Conservation (phyloP, 352 stramenopile genomes). For the Phytopythium litorale region DNA sequence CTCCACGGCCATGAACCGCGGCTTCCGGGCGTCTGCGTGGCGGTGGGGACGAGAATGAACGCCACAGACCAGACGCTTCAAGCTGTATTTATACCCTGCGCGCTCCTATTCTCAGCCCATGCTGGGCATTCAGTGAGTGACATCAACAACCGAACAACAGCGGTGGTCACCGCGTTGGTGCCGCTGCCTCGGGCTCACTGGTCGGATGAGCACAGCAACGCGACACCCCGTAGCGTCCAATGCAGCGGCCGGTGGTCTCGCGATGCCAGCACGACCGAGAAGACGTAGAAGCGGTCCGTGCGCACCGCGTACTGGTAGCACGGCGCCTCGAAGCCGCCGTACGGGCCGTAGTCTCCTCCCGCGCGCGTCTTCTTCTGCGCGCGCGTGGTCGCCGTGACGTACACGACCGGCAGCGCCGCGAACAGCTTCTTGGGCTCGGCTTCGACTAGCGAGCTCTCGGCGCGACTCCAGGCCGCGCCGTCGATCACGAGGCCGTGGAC, state of each 20-base stretch:
- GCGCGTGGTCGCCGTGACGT: conserved; percentile 74
- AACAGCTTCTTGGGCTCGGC: conserved; percentile 78
- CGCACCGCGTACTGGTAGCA: conserved; percentile 77
- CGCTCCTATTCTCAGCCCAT: not conserved
- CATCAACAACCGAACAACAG: not conserved
- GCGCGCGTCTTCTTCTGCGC: conserved; percentile 70
- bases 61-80: not conserved
- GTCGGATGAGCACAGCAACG: conserved; percentile 37
- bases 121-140: not conserved
- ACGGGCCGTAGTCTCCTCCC: conserved; percentile 63
- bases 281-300: conserved; percentile 77
- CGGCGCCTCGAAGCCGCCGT: conserved; percentile 72
- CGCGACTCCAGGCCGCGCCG: conserved; percentile 67
- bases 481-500: conserved; percentile 73
- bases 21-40: too few relatives aligned
- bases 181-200: not conserved
- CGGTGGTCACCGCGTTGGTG: not conserved
- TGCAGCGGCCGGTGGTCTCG: conserved; percentile 71
- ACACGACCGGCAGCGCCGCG: conserved; percentile 64
- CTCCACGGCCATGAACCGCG: not conserved
- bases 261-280: conserved; percentile 67
- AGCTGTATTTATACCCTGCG: not conserved
- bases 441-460: conserved; percentile 69
- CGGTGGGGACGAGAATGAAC: not conserved
- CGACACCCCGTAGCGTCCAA: conserved; percentile 73